Conservation (phyloP, 352 stramenopile genomes). For the Globisporangium ultimum region DNA sequence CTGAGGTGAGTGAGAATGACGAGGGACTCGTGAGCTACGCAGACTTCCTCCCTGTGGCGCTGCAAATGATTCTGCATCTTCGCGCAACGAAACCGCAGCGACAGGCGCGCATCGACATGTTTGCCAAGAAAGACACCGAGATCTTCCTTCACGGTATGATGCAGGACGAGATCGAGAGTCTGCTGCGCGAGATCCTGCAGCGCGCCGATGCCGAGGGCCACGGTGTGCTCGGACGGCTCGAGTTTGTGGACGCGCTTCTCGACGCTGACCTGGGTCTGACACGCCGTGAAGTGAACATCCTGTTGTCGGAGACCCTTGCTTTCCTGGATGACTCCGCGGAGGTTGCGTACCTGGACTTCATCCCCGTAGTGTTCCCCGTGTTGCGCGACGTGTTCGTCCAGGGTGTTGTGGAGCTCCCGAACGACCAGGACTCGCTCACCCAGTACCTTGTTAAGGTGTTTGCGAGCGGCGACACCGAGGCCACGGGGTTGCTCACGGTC, state of each 20-base stretch:
- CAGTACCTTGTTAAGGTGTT: constrained; percentile 78
- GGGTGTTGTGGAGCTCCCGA: constrained; percentile 58
- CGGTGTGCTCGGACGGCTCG: constrained; percentile 35
- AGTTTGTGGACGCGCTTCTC: constrained; percentile 68
- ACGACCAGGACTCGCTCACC: constrained; percentile 59
- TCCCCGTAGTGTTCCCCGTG: constrained; percentile 59
- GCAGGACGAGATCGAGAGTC: constrained; percentile 78
- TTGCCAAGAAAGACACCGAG: constrained; percentile 40
- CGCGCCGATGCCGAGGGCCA: constrained; percentile 53
- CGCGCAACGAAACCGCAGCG: constrained; percentile 42
- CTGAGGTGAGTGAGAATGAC: constrained; percentile 69
- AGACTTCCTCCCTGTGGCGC: constrained; percentile 51
- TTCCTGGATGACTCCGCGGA: constrained; percentile 19
- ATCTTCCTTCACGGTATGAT: constrained; percentile 75
- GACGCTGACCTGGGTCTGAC: constrained; percentile 69
- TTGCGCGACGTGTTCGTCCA: constrained; percentile 50
- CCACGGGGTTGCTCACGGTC: constrained; percentile 56
- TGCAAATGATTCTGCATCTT: constrained; percentile 46
- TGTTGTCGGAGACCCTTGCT: constrained; percentile 57
- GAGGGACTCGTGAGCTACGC: constrained; percentile 38
- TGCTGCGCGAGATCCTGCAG: constrained; percentile 76
- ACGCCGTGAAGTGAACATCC: constrained; percentile 69
- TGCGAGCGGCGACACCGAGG: constrained; percentile 58
- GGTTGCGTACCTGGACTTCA: constrained; percentile 51
- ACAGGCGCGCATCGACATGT: constrained; percentile 34